Base-by-base conservation (phyloP, 768 basidiomycete genomes). In the Leucocoprinus leucothites region DNA sequence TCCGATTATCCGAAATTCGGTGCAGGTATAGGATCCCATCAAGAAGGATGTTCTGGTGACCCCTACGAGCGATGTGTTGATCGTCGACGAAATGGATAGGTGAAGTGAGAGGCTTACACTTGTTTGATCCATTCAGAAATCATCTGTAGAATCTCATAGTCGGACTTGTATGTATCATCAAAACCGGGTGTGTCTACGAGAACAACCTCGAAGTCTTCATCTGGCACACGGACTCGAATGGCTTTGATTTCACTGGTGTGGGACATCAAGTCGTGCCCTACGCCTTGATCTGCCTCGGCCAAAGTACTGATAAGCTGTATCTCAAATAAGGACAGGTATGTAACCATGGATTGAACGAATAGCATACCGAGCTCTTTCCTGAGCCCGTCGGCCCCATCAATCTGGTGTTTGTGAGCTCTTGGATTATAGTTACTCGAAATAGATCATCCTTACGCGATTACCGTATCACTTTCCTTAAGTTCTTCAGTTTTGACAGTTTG, bases 301-400 rank as follows among this genome's bases (percentile, higher is more conserved):
- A 65, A 67, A 3, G 57, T 48, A 58, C 74, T 73, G 58, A 73
- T 68, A 59, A 73, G 72, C 72, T 73, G 34, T 19, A 44, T 49
- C 2, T 3, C 13, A 18, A 40, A 9, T 22, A 45, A 31, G 11
- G 7, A 2, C n/a, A 56, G 16, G 35, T n/a, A 42, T 25, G 19
- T 9, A 3, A n/a, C n/a, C n/a, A 9, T 34, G 4, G 21, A 4
- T 24, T 25, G 13, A 34, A 19, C 19, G 11, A 6, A 41, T 8
- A 6, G 36, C 53, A 14, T 45, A 63, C 64, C 7, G 64, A 58
- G 36, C 62, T 61, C 53, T 63, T 65, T 4, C 60, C 60, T 13
- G 60, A 50, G 14, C 60, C 60, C n/a, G 60, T 61, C n/a, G 55
- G 51, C 4, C 60, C 60, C 57, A 61, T 61, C 3, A 61, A 42